A percentile compares a stretch with the other conserved stretches of the same genome.
These are phyloP conservation scores for Xylaria nigripes DNA, from an alignment of 495 filamentous ascomycete genomes.

Conservation along the genomic window DNA sequence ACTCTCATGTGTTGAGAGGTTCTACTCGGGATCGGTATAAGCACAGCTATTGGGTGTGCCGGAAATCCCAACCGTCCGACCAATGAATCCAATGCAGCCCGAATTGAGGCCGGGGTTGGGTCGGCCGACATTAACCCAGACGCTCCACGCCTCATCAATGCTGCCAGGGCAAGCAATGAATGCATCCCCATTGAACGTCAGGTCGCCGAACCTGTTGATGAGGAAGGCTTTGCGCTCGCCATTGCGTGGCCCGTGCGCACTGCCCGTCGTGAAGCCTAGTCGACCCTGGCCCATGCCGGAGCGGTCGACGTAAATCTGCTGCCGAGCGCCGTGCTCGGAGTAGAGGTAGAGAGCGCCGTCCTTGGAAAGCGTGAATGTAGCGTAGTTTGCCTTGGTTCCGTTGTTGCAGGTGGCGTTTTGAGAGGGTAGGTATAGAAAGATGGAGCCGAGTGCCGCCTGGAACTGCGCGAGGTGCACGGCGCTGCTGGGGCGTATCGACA, in stretches of 20 bases:
- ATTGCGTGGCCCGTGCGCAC: slow-evolving; percentile 24
- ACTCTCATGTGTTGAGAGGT: no score
- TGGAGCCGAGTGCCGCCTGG: slow-evolving; percentile 34
- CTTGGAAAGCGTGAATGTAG: slow-evolving; percentile 40
- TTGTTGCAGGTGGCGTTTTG: slow-evolving; percentile 39
- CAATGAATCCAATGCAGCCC: background rate
- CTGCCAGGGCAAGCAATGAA: background rate
- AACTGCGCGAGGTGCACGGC: slow-evolving; percentile 35
- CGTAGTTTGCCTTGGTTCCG: slow-evolving; percentile 16
- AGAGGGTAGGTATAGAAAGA: slow-evolving; percentile 35
- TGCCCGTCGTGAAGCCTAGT: slow-evolving; percentile 41
- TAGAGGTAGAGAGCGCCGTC: slow-evolving; percentile 42
- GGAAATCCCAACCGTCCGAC: background rate
- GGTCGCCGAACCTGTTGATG: background rate
- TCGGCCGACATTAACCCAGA: background rate
- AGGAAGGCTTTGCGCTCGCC: background rate
- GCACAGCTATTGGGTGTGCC: background rate
- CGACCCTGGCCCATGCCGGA: slow-evolving; percentile 48
- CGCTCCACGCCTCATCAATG: background rate
- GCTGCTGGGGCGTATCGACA: slow-evolving; percentile 40
- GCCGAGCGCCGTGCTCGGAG: slow-evolving; percentile 29
- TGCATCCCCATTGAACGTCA: background rate
- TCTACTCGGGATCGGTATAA: background rate
- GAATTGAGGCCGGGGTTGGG: background rate
- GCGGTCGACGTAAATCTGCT: slow-evolving; percentile 43